These are phyloP conservation scores for Cyberlindnera misumaiensis DNA, from an alignment of 805 yeast genomes.

Conservation along the genomic window DNA sequence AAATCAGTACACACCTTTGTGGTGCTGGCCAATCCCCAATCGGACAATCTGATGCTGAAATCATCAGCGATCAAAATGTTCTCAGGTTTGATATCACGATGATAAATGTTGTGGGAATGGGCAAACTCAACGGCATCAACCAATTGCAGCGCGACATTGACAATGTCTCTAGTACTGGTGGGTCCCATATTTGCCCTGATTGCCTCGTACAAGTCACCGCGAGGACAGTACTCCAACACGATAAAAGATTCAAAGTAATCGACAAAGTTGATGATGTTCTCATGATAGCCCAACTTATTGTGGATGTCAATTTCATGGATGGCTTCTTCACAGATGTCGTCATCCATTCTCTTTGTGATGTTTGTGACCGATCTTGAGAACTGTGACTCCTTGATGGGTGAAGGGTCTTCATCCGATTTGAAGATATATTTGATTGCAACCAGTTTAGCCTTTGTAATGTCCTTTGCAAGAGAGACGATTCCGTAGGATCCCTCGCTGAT, in stretches of 20 bases:
- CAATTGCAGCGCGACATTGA: slow-evolving; percentile 53
- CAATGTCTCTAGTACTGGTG: slow-evolving; percentile 34
- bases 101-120: slow-evolving; percentile 67
- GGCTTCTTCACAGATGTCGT: slow-evolving; percentile 48
- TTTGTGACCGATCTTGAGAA: slow-evolving; percentile 27
- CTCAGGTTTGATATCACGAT: slow-evolving; percentile 77
- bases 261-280: slow-evolving; percentile 50
- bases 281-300: slow-evolving; percentile 50
- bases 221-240: slow-evolving; percentile 75
- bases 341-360: slow-evolving; percentile 26
- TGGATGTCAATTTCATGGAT: slow-evolving; percentile 63
- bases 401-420: slow-evolving; percentile 39
- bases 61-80: slow-evolving; percentile 53
- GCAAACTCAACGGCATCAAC: slow-evolving; percentile 72
- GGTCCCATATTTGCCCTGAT: slow-evolving; percentile 60
- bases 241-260: slow-evolving; percentile 64
- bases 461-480: slow-evolving; percentile 80
- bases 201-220: slow-evolving; percentile 84
- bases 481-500: slow-evolving; percentile 94
- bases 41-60: slow-evolving; percentile 58
- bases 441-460: slow-evolving; percentile 40
- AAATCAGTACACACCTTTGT: slow-evolving; percentile 54
- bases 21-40: slow-evolving; percentile 67
- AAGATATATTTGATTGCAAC: slow-evolving; percentile 86
- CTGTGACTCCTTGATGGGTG: slow-evolving; percentile 20